Base-by-base conservation (phyloP, 2,329 filamentous ascomycete species). In the Pseudodiploospora longispora region DNA sequence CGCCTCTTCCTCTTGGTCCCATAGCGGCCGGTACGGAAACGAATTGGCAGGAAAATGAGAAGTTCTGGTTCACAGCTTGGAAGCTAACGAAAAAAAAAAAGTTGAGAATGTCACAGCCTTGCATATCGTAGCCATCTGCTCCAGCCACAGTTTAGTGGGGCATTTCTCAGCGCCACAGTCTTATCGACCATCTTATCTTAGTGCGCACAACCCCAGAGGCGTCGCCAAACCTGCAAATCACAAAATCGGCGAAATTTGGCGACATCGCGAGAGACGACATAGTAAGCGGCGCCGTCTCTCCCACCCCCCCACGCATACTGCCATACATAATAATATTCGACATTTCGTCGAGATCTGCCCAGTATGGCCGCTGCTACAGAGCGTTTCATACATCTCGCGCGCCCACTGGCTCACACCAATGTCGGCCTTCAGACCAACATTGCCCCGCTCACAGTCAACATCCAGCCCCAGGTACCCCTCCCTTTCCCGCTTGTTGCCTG, bases 381-480 rank as follows among this genome's bases (percentile, higher is more conserved):
- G 67, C 85, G 86, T 53, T 97, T 95, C 75, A 82, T 97, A 61
- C 93, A 98, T 69, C 84, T 98, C 55, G 84, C 91, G 62, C 83
- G 93, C 68, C 93, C 93, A 60, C 76, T 97, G 61, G 89, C 88
- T 66, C 88, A 89, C 55, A 82, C 84, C 51, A 74, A 80, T 48
- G 75, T 89, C 58, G 86, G 85, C 64, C 81, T 86, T 62, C 85
- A 88, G 69, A 82, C 84, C 61, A 89, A 84, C 58, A 91, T 89
- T 66, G 85, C 89, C 69, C 93, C 93, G 69, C 80, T 98, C 66
- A 86, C 83, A 66, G 89, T 98, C 64, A 85, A 87, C 64, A 86
- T 98, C 67, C 93, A 96, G 68, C 90, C 93, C 60, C 90, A 96
- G 79, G 87, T 94, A 79, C 50, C 50, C 41, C 44, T 50, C 50